Base-by-base conservation (phyloP, 2,329 filamentous ascomycete genomes). In the Botrytis pseudocinerea region DNA sequence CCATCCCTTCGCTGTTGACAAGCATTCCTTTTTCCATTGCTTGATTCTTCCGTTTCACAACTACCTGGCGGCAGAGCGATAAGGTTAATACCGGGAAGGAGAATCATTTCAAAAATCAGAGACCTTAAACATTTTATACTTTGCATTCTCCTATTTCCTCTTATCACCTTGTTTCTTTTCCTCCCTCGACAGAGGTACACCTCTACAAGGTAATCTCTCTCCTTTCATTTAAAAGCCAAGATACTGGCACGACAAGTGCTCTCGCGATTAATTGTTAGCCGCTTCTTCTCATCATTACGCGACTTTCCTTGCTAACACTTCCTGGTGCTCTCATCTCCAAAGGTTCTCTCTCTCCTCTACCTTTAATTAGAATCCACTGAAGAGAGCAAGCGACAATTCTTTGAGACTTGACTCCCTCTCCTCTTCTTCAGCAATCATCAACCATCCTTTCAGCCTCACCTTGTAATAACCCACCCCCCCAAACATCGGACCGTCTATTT, bases 361-460 rank as follows among this genome's bases (percentile, higher is more conserved):
- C n/a, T 28, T 25, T 40, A n/a, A 61, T 61, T 61, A 16, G 59
- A 61, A n/a, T 35, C 35, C 35, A 40, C 14, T 40, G 35, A 61
- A 40, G 38, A 62, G 32, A 62, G 35, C 38, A 40, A 62, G 60
- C 22, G 12, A 42, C 60, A 40, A 62, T n/a, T 14, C 35, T 25
- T 38, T n/a, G 59, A 38, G 14, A n/a, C 20, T 40, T n/a, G 44
- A 28, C 40, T 22, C n/a, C 60, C 4, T n/a, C 42, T 22, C 16
- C 16, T 22, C 32, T 16, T n/a, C 48, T n/a, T 54, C 48, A 54
- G 12, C 48, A 54, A 54, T 32, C 25, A 42, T 35, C 54, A 60
- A 62, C 20, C 40, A 70, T 38, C 62, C 18, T 72, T 72, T 72
- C 70, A 72, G 62, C 70, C 70, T 72, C 57, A 28, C 64, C 28